phyloP scores from a whole-genome alignment of 2,329 filamentous ascomycete species.

The Xylariaceae sp. region DNA sequence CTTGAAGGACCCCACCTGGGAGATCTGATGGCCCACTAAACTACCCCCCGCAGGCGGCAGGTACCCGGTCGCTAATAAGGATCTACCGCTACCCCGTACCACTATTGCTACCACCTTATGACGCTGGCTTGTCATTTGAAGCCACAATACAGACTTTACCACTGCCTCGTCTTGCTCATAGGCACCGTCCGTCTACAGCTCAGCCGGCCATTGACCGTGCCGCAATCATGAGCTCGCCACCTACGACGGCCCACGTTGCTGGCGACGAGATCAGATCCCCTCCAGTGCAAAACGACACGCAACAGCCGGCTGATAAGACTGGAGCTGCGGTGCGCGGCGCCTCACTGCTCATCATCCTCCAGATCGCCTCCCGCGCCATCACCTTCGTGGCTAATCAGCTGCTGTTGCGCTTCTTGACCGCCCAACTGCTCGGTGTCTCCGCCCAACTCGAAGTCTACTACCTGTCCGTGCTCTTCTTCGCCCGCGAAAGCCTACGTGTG shows the following conservation, averaged over 20 bases:
- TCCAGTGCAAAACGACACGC: background rate
- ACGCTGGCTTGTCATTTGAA: too few relatives aligned
- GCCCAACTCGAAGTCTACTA: constrained; percentile 93
- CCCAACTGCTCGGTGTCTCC: constrained; percentile 81
- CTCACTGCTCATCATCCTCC: constrained; percentile 84
- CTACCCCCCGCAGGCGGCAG: too few relatives aligned
- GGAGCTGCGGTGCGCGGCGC: constrained; percentile 68
- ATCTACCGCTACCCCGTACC: too few relatives aligned
- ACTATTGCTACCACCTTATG: too few relatives aligned
- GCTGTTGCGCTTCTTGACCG: constrained; percentile 85
- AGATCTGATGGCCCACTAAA: too few relatives aligned
- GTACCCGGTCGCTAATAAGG: too few relatives aligned
- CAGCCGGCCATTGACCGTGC: background rate
- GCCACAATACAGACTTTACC: too few relatives aligned
- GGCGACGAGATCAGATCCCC: background rate
- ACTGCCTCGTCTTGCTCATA: too few relatives aligned
- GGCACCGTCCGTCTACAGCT: background rate
- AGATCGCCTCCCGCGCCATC: constrained; percentile 83
- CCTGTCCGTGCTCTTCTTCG: constrained; percentile 91
- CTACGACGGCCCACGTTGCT: background rate
- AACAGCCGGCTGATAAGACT: constrained; percentile 10
- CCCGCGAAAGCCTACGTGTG: constrained; percentile 88
- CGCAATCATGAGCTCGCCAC: background rate
- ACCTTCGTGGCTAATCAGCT: constrained; percentile 94
- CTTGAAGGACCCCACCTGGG: too few relatives aligned